These are phyloP conservation scores for Ascochyta rabiei DNA, from an alignment of 2,329 filamentous ascomycete species.

Conservation along the genomic window DNA sequence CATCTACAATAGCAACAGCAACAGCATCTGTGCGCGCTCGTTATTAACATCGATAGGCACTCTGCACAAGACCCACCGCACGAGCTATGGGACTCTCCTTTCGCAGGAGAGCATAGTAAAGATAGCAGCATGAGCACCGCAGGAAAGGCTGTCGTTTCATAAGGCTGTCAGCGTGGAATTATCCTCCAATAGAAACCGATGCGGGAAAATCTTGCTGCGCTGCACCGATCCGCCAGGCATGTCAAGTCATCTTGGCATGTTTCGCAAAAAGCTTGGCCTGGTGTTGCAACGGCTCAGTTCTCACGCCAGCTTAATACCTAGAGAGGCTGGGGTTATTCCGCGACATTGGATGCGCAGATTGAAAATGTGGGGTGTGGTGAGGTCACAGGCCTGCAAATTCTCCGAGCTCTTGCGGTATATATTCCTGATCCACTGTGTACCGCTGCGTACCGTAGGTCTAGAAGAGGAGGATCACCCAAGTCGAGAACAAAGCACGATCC, in stretches of 20 bases:
- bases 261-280: slow-evolving; percentile 15
- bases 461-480: slow-evolving; percentile 8
- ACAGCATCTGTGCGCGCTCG: no score
- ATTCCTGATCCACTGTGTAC: slow-evolving; percentile 12
- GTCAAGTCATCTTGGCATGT: slow-evolving; percentile 16
- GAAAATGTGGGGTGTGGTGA: slow-evolving; percentile 6
- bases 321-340: neutral
- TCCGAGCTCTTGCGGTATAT: slow-evolving; percentile 16
- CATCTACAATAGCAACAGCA: no score
- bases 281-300: neutral
- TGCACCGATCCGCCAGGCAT: slow-evolving; percentile 1
- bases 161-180: neutral
- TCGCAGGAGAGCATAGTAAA: no score
- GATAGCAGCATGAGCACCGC: neutral
- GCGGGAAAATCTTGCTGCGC: neutral
- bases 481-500: neutral
- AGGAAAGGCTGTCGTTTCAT: slow-evolving; percentile 1
- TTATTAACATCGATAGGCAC: no score
- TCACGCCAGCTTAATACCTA: neutral
- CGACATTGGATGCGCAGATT: neutral
- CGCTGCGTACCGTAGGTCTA: neutral
- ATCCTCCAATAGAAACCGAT: slow-evolving; percentile 13
- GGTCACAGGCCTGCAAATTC: slow-evolving; percentile 1
- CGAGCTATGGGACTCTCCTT: no score
- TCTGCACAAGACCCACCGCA: no score